Evolutionary conservation across 139 green algal species (phyloP), one percentile per base, ranked within the genome.

Genomic region (Astrephomene gubernaculifera): DNA sequence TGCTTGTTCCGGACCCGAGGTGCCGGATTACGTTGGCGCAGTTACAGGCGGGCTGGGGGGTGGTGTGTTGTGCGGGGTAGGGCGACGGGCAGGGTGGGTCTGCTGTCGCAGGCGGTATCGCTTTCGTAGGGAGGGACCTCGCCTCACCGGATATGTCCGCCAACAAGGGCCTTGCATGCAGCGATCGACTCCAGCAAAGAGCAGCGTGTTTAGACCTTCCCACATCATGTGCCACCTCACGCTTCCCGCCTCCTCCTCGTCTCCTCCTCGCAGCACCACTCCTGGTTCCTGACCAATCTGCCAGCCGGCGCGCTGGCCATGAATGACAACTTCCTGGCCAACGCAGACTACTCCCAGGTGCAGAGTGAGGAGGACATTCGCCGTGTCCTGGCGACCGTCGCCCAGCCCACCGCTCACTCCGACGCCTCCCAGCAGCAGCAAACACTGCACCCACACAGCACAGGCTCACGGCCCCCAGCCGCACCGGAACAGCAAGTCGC

Each of bases 261-360:
- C 44, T 3, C 29, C n/a, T 35, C 38, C 75, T 38, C 57, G 4
- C 76, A 83, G 84, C 43, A 86, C 53, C 94, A 98, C 88, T 89
- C 94, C 25, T 99, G 96, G 96, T 99, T 97, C 90, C 82, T 90
- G 43, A 94, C 93, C 65, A 97, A 98, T 89, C 91, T 99, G 83
- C 96, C 96, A 24, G 92, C 93, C 2, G 93, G 95, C 22, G 94
- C 97, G 3, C 86, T 89, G 27, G 89, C 94, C 43, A 97, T 98
- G 95, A 98, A 98, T 73, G 87, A 92, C n/a, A 89, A 90, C 60
- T 91, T 87, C 86, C 78, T 93, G 70, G 69, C 45, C 4, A 53
- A 89, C 70, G 78, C 85, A 3, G 78, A 89, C 68, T 89, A 86
- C 85, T 81, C 75, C 8, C 65, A 57, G 3, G 85, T 89, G 76